Conservation (phyloP, 805 yeast genomes). For the Cyberlindnera euphorbiiphila region DNA sequence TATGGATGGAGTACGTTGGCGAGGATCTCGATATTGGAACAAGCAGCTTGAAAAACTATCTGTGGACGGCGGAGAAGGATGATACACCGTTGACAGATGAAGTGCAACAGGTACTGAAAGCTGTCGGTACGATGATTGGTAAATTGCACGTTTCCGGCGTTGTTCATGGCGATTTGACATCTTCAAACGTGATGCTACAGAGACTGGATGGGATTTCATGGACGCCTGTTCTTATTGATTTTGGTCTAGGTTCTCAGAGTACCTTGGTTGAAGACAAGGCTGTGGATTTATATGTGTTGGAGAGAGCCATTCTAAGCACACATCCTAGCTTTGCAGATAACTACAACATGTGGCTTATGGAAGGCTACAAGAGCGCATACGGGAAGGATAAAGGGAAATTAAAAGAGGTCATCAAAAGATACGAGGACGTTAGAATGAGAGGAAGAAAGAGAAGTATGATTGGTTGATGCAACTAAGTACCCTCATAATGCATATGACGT, state of each 20-base stretch:
- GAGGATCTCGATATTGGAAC: conserved; percentile 45
- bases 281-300: conserved; percentile 93
- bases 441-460: conserved; percentile 95
- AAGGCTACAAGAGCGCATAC: conserved; percentile 56
- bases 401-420: conserved; percentile 55
- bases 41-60: conserved; percentile 67
- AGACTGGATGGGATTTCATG: conserved; percentile 17
- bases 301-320: conserved; percentile 86
- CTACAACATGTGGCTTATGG: conserved; percentile 67
- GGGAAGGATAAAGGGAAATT: conserved; percentile 35
- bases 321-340: conserved; percentile 69
- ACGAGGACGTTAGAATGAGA: conserved; percentile 82
- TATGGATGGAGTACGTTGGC: conserved; percentile 86
- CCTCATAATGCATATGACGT: not conserved
- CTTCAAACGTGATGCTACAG: conserved; percentile 71
- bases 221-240: conserved; percentile 74
- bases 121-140: conserved; percentile 68
- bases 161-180: conserved; percentile 92
- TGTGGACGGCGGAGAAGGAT: conserved; percentile 61
- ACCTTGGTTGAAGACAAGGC: conserved; percentile 86
- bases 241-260: conserved; percentile 82
- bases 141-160: conserved; percentile 70
- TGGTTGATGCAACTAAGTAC: conserved; percentile 52
- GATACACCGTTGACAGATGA: conserved; percentile 34
- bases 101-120: conserved; percentile 41